A percentile compares a stretch with the other conserved stretches of the same genome.
phyloP scores from a whole-genome alignment of 208 protist species.

The Chromosphaera perkinsii region DNA sequence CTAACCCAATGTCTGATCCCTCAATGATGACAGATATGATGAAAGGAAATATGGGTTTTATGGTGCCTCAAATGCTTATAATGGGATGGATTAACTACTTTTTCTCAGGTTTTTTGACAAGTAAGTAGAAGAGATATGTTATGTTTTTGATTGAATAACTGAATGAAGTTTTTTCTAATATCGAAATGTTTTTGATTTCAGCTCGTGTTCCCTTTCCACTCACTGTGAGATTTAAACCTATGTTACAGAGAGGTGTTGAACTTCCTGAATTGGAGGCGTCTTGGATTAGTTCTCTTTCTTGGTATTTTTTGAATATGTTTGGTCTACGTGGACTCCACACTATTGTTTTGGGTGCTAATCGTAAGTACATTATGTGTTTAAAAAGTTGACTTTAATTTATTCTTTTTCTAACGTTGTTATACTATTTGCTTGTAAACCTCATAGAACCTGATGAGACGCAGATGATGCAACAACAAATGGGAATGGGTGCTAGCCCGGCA shows the following conservation, averaged over 20 bases:
- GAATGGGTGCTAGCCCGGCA: too few species aligned
- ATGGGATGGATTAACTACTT: conserved; percentile 90
- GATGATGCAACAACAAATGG: too few species aligned
- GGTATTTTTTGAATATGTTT: conserved; percentile 89
- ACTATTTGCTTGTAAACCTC: too few species aligned
- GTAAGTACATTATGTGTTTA: too few species aligned
- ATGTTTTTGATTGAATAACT: neutral
- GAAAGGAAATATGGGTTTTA: conserved; percentile 83
- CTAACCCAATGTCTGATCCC: too few species aligned
- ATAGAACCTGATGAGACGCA: too few species aligned
- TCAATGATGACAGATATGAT: conserved; percentile 82
- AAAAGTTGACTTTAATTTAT: too few species aligned
- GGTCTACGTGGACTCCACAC: conserved; percentile 81
- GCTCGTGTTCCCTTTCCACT: conserved; percentile 77
- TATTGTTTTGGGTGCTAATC: conserved; percentile 77
- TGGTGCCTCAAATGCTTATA: conserved; percentile 85
- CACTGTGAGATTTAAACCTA: conserved; percentile 75
- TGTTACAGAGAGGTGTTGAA: conserved; percentile 89
- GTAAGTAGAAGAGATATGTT: conserved; percentile 57
- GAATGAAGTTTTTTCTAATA: neutral
- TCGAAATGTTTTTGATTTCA: neutral
- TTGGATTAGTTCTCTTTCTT: conserved; percentile 86
- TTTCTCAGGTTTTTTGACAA: conserved; percentile 89
- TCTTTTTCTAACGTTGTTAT: too few species aligned
- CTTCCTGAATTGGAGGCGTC: conserved; percentile 68